Percentiles rank a stretch among this genome's conserved stretches.
phyloP scores from a whole-genome alignment of 352 stramenopile species.

The Phytophthora pseudosyringae region DNA sequence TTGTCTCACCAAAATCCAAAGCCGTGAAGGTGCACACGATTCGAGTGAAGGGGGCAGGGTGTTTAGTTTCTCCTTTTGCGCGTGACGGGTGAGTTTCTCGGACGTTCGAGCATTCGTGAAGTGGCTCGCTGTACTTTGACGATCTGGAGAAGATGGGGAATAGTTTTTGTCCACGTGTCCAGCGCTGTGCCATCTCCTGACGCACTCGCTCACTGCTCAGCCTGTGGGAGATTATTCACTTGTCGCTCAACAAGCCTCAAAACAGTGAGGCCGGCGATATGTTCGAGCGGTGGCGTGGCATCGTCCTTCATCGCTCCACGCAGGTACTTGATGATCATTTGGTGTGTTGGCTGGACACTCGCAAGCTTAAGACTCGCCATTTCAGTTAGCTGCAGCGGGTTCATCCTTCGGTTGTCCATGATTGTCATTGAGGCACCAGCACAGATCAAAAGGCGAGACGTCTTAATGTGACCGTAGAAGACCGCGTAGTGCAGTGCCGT shows the following conservation, averaged over 20 bases:
- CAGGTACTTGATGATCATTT: slow-evolving; percentile 88
- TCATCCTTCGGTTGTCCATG: slow-evolving; percentile 68
- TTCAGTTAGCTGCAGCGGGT: slow-evolving; percentile 73
- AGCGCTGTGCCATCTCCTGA: neutral
- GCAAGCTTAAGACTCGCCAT: slow-evolving; percentile 78
- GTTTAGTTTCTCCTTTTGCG: slow-evolving; percentile 12
- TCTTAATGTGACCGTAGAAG: slow-evolving; percentile 82
- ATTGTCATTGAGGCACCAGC: slow-evolving; percentile 60
- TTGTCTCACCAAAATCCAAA: too few relatives aligned
- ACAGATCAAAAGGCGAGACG: slow-evolving; percentile 60
- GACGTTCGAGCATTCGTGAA: neutral
- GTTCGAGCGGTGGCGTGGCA: slow-evolving; percentile 76
- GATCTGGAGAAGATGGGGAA: slow-evolving; percentile 18
- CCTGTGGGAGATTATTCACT: slow-evolving; percentile 54
- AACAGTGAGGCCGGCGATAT: slow-evolving; percentile 78
- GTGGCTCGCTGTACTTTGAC: slow-evolving; percentile 5
- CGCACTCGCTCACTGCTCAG: slow-evolving; percentile 11
- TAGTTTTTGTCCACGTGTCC: neutral
- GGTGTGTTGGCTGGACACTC: slow-evolving; percentile 82
- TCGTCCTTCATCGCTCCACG: slow-evolving; percentile 77
- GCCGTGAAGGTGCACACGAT: neutral
- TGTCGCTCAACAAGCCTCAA: slow-evolving; percentile 69
- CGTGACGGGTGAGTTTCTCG: slow-evolving; percentile 16
- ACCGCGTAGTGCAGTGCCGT: slow-evolving; percentile 75
- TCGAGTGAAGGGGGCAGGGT: neutral